Conservation (phyloP, 2,329 filamentous ascomycete genomes). For the Sarocladiaceae sp. region DNA sequence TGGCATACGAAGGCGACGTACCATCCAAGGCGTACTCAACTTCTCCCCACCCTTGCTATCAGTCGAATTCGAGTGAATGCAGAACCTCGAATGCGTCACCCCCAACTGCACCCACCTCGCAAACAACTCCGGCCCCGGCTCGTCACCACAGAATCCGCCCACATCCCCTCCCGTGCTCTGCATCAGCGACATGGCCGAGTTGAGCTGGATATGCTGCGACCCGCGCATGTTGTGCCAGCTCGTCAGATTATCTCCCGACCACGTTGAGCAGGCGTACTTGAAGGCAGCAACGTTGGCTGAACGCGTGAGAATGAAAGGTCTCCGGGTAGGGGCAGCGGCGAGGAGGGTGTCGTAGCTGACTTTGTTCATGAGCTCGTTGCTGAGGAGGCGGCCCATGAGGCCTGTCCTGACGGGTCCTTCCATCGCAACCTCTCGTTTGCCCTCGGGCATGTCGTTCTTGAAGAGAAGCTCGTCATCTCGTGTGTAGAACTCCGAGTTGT, state of each 20-base stretch:
- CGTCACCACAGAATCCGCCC: constrained; percentile 4
- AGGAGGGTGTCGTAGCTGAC: constrained; percentile 2
- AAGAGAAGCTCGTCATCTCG: constrained; percentile 7
- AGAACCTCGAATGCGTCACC: constrained; percentile 8
- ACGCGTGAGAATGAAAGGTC: constrained; percentile 3
- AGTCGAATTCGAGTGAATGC: constrained; percentile 1
- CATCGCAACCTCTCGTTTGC: background rate
- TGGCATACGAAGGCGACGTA: background rate
- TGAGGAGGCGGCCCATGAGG: constrained; percentile 3
- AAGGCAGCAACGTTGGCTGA: constrained; percentile 4
- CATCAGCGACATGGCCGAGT: constrained; percentile 6
- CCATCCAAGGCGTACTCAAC: constrained; percentile 5
- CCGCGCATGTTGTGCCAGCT: constrained; percentile 4
- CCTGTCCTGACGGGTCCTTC: constrained; percentile 2
- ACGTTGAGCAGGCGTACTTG: constrained; percentile 8
- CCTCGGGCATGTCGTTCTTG: constrained; percentile 5
- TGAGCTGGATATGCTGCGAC: constrained; percentile 6
- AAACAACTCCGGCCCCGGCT: background rate
- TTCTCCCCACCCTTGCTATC: constrained; percentile 3
- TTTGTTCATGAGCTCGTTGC: constrained; percentile 8
- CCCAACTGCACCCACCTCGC: constrained; percentile 8
- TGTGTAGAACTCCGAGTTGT: constrained; percentile 7
- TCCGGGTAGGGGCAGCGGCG: background rate
- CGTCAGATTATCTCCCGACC: constrained; percentile 4
- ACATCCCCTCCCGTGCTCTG: constrained; percentile 2